Conservation (phyloP, 129 eudicot species). For the Centella asiatica region DNA sequence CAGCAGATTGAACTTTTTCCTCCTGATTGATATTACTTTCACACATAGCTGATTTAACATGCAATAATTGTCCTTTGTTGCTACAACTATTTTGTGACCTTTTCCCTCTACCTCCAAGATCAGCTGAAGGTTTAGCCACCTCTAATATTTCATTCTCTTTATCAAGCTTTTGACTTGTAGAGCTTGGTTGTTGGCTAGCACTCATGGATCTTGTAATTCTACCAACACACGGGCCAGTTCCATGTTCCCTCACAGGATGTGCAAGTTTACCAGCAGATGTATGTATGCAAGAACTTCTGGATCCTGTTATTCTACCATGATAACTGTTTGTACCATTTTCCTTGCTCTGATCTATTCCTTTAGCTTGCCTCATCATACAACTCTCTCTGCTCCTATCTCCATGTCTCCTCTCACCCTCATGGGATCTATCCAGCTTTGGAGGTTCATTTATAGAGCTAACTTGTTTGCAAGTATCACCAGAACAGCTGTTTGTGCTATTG, state of each 20-base stretch:
- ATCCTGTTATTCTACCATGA: constrained; percentile 21
- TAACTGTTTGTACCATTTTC: constrained; percentile 19
- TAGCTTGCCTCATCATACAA: constrained; percentile 4
- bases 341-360: constrained; percentile 21
- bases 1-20: constrained; percentile 21
- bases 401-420: constrained; percentile 16
- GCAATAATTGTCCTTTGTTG: constrained; percentile 15
- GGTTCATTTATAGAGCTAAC: constrained; percentile 18
- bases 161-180: constrained; percentile 18
- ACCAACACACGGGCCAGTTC: constrained; percentile 14
- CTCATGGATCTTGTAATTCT: constrained; percentile 31
- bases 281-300: constrained; percentile 25
- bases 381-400: constrained; percentile 19
- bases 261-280: constrained; percentile 10
- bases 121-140: constrained; percentile 24
- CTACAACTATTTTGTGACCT: constrained; percentile 20
- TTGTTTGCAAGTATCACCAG: constrained; percentile 20
- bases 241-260: constrained; percentile 20
- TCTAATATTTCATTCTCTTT: constrained; percentile 22
- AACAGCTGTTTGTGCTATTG: constrained; percentile 17
- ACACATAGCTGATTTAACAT: constrained; percentile 29
- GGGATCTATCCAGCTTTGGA: constrained; percentile 12
- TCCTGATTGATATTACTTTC: constrained; percentile 18
- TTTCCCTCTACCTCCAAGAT: constrained; percentile 18
- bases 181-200: constrained; percentile 20